phyloP scores from a whole-genome alignment of 2,329 filamentous ascomycete species.

The Fusarium albosuccineum region DNA sequence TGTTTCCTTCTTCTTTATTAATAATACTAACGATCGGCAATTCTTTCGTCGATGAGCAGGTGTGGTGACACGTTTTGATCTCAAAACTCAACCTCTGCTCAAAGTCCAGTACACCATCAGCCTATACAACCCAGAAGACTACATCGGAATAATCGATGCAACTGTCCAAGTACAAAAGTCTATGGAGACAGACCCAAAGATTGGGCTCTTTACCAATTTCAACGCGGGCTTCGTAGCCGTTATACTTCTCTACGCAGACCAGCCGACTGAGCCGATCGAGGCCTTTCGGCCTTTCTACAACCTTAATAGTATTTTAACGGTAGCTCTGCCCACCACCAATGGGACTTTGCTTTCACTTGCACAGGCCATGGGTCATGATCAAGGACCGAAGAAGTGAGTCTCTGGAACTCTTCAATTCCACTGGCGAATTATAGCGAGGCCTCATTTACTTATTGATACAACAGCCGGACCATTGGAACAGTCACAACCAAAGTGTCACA shows the following conservation, averaged over 20 bases:
- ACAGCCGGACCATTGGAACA: background rate
- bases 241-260: background rate
- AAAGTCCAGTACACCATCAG: conserved; percentile 1
- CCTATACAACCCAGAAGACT: background rate
- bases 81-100: background rate
- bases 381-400: background rate
- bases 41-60: background rate
- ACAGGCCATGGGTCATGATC: background rate
- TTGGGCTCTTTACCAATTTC: conserved; percentile 1
- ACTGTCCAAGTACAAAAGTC: background rate
- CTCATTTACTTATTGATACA: background rate
- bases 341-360: background rate
- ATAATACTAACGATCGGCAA: background rate
- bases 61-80: background rate
- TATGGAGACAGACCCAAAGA: conserved; percentile 2
- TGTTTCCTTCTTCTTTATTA: background rate
- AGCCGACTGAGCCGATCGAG: background rate
- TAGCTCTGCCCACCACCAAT: background rate
- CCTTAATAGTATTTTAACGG: background rate
- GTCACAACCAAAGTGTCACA: background rate
- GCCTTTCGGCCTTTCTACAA: conserved; percentile 1
- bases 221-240: conserved; percentile 1
- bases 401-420: too few species aligned
- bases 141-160: background rate
- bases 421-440: too few species aligned